These are phyloP conservation scores for Aspergillus alliaceus DNA, from an alignment of 2,329 filamentous ascomycete genomes.

Conservation along the genomic window DNA sequence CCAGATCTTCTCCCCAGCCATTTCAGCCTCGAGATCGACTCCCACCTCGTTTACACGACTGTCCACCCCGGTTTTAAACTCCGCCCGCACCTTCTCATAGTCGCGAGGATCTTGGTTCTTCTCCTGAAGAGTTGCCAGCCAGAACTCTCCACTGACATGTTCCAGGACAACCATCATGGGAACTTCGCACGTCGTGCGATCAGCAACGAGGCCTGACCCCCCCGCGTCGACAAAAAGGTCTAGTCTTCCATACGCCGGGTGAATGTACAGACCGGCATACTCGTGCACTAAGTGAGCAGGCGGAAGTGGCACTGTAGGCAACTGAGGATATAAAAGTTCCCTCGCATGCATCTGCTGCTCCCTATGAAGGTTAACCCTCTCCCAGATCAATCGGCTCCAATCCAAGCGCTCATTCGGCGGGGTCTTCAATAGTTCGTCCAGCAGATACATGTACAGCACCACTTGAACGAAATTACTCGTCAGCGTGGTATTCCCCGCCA, in stretches of 20 bases:
- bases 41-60: neutral
- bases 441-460: neutral
- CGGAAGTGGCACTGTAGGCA: neutral
- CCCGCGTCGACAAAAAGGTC: neutral
- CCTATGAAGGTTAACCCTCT: neutral
- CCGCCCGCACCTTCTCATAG: neutral
- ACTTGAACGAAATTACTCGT: neutral
- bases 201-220: neutral
- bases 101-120: neutral
- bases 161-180: neutral
- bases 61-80: neutral
- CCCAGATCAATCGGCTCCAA: neutral
- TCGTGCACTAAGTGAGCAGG: neutral
- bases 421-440: neutral
- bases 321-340: neutral
- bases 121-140: neutral
- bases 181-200: neutral
- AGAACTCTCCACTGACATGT: neutral
- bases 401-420: neutral
- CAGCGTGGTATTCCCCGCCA: neutral
- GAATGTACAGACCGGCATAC: neutral
- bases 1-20: neutral
- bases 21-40: neutral
- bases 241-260: neutral
- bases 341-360: neutral